Evolutionary conservation across 768 basidiomycete genomes (phyloP), one percentile per base, ranked within the genome.

Genomic region (Boletus rubropictus): DNA sequence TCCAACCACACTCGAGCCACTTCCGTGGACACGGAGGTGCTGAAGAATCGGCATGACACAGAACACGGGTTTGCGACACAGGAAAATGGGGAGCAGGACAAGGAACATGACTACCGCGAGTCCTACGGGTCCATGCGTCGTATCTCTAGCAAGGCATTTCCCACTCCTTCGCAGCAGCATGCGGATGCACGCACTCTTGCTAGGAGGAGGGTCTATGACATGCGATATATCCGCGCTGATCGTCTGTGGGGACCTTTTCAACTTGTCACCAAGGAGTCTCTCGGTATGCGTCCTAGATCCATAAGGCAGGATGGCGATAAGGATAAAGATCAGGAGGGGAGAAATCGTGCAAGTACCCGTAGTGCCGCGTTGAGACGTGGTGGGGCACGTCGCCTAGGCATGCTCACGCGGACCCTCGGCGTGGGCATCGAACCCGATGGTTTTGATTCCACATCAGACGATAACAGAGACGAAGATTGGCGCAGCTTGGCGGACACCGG

Each of bases 181-280:
- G 42, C 48, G n/a, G 53, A 65, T 8, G 63, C 65, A 9, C 63
- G 63, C 21, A 40, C 25, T 4, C 63, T 64, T 7, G 63, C 63
- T 1, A 50, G 58, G 22, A 55, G 65, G 34, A 51, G 63, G 35
- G 65, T 63, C 10, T 64, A 64, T 38, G 63, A 64, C 17, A 64
- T 64, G 65, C 58, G 53, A 25, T 64, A 64, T 35, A 51, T 67
- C 18, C 51, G 57, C 5, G 57, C 47, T 7, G 52, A 66, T 28
- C 58, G 63, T 20, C 15, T 63, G 11, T 67, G 63, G 63, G 63
- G 63, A 9, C 63, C 63, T 8, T 67, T 42, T 29, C 57, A 57
- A 1, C 11, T 22, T 4, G 63, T 67, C 6, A 54, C 40, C 7
- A 46, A 31, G 39, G 40, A 42, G 5, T n/a, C 44, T 27, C 47